Evolutionary conservation across 805 yeast genomes (phyloP), one percentile per base, ranked within the genome.

Genomic region (Vanderwaltozyma yarrowii): DNA sequence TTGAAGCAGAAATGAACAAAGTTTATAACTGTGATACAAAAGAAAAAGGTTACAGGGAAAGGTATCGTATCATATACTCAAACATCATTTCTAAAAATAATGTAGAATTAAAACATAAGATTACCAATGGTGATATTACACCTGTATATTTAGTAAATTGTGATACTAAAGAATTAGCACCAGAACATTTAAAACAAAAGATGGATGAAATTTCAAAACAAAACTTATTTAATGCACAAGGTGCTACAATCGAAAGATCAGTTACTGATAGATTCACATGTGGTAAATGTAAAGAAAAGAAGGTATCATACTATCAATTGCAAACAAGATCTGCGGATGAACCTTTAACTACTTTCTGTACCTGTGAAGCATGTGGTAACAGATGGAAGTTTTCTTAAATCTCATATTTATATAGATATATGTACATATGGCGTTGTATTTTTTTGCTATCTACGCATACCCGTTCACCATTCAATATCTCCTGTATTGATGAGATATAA

Each of bases 251-350:
- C 52, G 86, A 87, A 67, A 74, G 96, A 51, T 95, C 97, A 1
- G 87, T 86, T 28, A 92, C 98, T 7, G 97, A 89, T 61, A 72
- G 97, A 61, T 92, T 92, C 61, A 81, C 94, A 2, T 92, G 98
- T 65, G 96, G 97, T 36, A 92, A 89, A 62, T 92, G 98, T 74
- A 92, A 89, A 64, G 89, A 87, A 60, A 87, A 88, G 71, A 87
- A 86, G 68, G 98, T 92, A 30, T 82, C 94, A 50, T 92, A 92
- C 61, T 89, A 88, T 63, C 98, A 92, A 66, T 74, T 92, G 80
- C 98, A 92, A 69, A 92, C 98, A 25, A 73, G 98, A 64, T 84
- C 95, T 41, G 98, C 98, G 15, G 98, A 92, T 75, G 98, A 92
- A 64, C 98, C 98, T 42, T 73, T 92, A 54, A 92, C 98, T 7